Conservation (phyloP, 371 early-diverging fungal species). For the Mucor circinelloides region DNA sequence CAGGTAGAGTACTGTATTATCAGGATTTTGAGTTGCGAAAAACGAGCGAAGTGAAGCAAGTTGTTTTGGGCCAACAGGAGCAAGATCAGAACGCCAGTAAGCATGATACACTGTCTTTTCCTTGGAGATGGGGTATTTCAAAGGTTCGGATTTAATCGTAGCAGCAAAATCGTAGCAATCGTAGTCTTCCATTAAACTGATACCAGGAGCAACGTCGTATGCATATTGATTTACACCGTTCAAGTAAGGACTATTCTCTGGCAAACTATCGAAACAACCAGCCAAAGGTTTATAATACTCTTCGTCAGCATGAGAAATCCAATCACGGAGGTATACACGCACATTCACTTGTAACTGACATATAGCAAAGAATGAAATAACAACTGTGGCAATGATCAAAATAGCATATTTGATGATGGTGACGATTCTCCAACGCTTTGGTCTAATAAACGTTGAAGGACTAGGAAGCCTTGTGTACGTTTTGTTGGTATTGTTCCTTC, state of each 20-base stretch:
- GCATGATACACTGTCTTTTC: slow-evolving; percentile 48
- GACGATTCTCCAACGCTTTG: slow-evolving; percentile 35
- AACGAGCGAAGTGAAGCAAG: slow-evolving; percentile 49
- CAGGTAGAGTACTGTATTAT: slow-evolving; percentile 39
- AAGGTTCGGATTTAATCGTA: slow-evolving; percentile 27
- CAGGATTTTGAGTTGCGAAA: slow-evolving; percentile 50
- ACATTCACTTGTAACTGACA: slow-evolving; percentile 52
- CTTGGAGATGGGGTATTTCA: slow-evolving; percentile 16
- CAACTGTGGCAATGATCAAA: slow-evolving; percentile 11
- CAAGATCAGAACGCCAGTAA: slow-evolving; percentile 57
- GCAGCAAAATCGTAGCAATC: slow-evolving; percentile 60
- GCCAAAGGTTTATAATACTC: slow-evolving; percentile 40
- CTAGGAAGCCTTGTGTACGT: slow-evolving; percentile 24
- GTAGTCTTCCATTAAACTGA: slow-evolving; percentile 46
- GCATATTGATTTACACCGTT: slow-evolving; percentile 30
- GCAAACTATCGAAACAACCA: slow-evolving; percentile 48
- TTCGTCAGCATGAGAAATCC: slow-evolving; percentile 55
- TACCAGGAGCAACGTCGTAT: slow-evolving; percentile 50
- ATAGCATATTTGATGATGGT: slow-evolving; percentile 34
- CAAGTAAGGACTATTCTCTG: slow-evolving; percentile 40
- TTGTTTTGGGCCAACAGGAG: slow-evolving; percentile 52
- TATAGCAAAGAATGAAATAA: slow-evolving; percentile 40
- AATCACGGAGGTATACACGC: slow-evolving; percentile 53
- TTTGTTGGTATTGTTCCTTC: neutral
- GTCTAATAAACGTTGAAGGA: slow-evolving; percentile 32